These are phyloP conservation scores for Polyporus arcularius DNA, from an alignment of 768 basidiomycete genomes.

Conservation along the genomic window DNA sequence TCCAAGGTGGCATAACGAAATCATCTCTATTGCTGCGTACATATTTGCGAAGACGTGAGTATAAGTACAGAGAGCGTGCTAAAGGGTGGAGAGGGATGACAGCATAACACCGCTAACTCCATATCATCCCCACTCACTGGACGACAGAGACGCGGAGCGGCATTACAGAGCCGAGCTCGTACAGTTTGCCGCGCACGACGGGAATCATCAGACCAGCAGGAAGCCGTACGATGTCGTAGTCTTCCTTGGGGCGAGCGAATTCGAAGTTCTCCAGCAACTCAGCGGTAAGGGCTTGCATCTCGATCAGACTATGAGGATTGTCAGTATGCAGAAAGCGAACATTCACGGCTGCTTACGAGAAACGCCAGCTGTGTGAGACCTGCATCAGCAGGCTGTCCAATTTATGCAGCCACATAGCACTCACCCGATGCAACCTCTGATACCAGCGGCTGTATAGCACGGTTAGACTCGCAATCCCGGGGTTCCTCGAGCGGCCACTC, in stretches of 20 bases:
- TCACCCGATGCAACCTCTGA: conserved; percentile 15
- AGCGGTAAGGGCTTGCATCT: conserved; percentile 31
- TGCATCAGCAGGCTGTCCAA: not conserved
- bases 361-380: conserved; percentile 19
- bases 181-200: conserved; percentile 29
- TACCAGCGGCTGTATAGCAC: conserved; percentile 9
- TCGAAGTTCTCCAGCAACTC: conserved; percentile 35
- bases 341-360: conserved; percentile 22
- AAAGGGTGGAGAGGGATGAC: too few relatives aligned
- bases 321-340: not conserved
- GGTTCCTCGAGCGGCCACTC: not conserved
- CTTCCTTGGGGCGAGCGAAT: conserved; percentile 28
- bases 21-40: too few relatives aligned
- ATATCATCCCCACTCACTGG: not conserved
- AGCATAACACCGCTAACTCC: too few relatives aligned
- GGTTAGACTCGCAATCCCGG: not conserved
- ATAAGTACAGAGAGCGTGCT: too few relatives aligned
- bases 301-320: conserved; percentile 31
- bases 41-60: too few relatives aligned
- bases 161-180: conserved; percentile 27
- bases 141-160: conserved; percentile 28
- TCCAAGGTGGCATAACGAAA: too few relatives aligned
- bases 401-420: not conserved
- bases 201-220: conserved; percentile 33
- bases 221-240: conserved; percentile 27